Evolutionary conservation across 2,329 filamentous ascomycete genomes (phyloP), one percentile per base, ranked within the genome.

Genomic region (Aspergillus luchuensis): DNA sequence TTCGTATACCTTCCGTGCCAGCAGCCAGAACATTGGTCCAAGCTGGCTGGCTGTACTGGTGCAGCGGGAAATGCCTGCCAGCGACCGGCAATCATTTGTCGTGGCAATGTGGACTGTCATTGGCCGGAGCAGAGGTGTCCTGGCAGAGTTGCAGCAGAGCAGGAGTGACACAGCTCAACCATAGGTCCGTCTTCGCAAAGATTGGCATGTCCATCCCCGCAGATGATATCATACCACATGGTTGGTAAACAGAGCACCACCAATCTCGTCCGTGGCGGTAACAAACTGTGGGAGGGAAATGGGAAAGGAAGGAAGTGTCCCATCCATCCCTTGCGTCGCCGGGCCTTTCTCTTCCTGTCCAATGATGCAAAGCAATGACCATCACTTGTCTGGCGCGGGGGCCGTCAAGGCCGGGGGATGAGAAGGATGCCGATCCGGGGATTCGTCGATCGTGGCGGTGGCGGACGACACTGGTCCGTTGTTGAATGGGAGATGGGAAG

Each of bases 401-500:
- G 39, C 47, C 39, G 39, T 43, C 28, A 43, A 6, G 41, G 53
- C 23, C 25, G 23, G n/a, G 17, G 30, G n/a, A 36, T 28, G 38
- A 30, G 15, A 56, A 25, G 11, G n/a, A 39, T 23, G 25, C 4
- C 15, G 25, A 50, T 30, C 47, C 25, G 19, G 23, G 30, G 59
- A 58, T 43, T 58, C 54, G 21, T 23, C 13, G 1, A 45, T 45
- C n/a, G 43, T 52, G 48, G 23, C n/a, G 17, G 33, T 28, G 49
- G 52, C 58, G 64, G 62, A 63, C 55, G 59, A 66, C 61, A 52
- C 47, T 64, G 41, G 45, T 66, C 63, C 63, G 61, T 19, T 45
- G 33, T 17, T 28, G 36, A 11, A 8, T 13, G 36, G 33, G 2
- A 36, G 11, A 13, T 36, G 11, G 11, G 8, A 43, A 17, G 38